Evolutionary conservation across 2,329 filamentous ascomycete species (phyloP).

Genomic region (Trichoderma guizhouense): DNA sequence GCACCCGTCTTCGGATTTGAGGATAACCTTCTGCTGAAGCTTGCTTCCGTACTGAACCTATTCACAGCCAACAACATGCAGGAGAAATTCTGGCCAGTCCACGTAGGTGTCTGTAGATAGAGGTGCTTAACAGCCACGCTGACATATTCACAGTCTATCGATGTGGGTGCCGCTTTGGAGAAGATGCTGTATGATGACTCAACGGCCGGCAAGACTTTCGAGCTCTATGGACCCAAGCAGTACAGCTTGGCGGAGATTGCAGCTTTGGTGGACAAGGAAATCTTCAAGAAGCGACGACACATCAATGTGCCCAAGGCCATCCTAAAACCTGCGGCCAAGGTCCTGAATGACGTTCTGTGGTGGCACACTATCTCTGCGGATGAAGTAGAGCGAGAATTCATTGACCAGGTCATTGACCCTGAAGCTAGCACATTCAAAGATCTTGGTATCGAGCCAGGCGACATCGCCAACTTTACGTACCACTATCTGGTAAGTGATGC

Average conservation of each 20-base stretch:
- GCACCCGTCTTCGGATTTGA: conserved; percentile 94
- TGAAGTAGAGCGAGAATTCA: conserved; percentile 85
- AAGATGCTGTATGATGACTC: conserved; percentile 86
- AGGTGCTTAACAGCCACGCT: neutral
- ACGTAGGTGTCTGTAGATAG: conserved; percentile 52
- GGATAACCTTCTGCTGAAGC: conserved; percentile 82
- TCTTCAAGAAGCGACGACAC: conserved; percentile 83
- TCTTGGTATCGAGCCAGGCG: conserved; percentile 82
- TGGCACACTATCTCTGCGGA: conserved; percentile 82
- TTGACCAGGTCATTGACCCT: conserved; percentile 88
- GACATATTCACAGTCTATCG: conserved; percentile 61
- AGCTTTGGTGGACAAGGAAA: conserved; percentile 85
- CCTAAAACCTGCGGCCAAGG: conserved; percentile 68
- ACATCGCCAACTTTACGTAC: conserved; percentile 83
- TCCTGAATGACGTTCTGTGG: conserved; percentile 82
- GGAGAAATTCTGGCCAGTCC: conserved; percentile 86
- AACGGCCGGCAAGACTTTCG: conserved; percentile 86
- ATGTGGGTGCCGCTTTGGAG: conserved; percentile 86
- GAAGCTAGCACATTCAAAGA: conserved; percentile 94
- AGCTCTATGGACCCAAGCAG: conserved; percentile 90
- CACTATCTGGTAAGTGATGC: conserved; percentile 75
- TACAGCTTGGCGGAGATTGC: conserved; percentile 88
- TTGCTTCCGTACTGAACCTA: conserved; percentile 76
- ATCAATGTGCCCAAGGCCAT: conserved; percentile 84
- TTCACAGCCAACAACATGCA: conserved; percentile 92